Base-by-base conservation (phyloP, 1,284 basidiomycete species). In the Porogramme epimiltina region DNA sequence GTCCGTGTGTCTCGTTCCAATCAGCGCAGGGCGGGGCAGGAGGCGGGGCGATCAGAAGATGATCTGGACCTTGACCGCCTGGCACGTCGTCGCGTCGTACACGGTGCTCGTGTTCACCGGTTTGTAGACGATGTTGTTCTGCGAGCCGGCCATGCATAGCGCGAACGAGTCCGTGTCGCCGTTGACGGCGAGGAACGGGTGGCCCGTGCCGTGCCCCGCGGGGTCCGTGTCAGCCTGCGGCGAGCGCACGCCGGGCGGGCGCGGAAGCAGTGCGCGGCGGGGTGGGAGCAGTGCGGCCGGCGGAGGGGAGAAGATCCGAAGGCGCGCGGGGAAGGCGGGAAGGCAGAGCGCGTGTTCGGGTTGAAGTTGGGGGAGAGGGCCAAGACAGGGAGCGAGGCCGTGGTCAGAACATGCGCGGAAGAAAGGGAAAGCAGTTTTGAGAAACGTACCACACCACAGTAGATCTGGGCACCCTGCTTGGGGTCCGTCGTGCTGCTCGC, bases 121-220 rank as follows among this genome's bases (percentile, higher is more conserved):
- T 49, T 61, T 57, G 55, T 59, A 66, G 20, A 61, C 58, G 25
- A 67, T 49, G 47, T 60, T 63, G 47, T 55, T 57, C 55, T 65
- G 61, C 13, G 49, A 42, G 47, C 47, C 49, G 24, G 40, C 31
- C 42, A 41, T 41, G 58, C 66, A 67, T 2, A 67, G 60, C 26
- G 58, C 59, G 60, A 67, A 67, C 39, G 48, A 51, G 56, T 62
- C 62, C 16, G 61, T 55, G 58, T 64, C 60, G 45, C 59, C 56
- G 54, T 62, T 55, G 15, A 64, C 58, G 10, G 66, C 63, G 48
- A 67, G 63, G 49, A 53, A 50, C 25, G 64, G 63, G 53, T 55
- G 59, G 20, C 57, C 58, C 36, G 51, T 58, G 41, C 61, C 58
- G 42, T 60, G 37, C 15, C 61, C 59, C 20, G 55, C 56, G n/a